Evolutionary conservation across 768 basidiomycete species (phyloP).

Genomic region (Cubamyces lactineus): DNA sequence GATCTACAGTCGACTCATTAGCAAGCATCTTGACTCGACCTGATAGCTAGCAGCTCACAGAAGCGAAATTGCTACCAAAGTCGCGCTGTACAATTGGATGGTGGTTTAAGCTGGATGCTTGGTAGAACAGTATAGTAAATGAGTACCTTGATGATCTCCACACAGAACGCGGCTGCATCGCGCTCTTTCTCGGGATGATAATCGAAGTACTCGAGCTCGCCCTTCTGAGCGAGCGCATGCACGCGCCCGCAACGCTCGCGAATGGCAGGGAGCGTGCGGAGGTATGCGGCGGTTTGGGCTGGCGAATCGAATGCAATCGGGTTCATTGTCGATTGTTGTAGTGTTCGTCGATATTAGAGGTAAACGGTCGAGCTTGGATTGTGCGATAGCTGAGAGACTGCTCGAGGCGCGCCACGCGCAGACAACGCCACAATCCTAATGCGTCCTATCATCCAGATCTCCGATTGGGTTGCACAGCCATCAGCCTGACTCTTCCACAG

Average conservation of each 20-base stretch:
- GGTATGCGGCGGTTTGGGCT: constrained; percentile 46
- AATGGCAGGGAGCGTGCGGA: constrained; percentile 88
- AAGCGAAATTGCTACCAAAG: constrained; percentile 68
- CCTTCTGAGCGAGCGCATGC: constrained; percentile 72
- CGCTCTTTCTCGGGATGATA: constrained; percentile 79
- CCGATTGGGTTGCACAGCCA: no score
- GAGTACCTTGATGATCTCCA: constrained; percentile 75
- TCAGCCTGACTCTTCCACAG: no score
- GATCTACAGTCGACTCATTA: constrained; percentile 51
- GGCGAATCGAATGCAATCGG: constrained; percentile 10
- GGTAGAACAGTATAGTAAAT: not conserved
- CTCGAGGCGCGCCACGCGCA: no score
- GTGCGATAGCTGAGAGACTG: no score
- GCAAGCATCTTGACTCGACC: not conserved
- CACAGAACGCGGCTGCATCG: constrained; percentile 73
- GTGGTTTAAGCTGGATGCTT: not conserved
- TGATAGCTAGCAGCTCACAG: constrained; percentile 44
- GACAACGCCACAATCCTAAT: no score
- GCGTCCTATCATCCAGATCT: no score
- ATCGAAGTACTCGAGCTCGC: constrained; percentile 82
- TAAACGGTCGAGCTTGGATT: not conserved
- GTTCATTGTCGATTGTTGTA: not conserved
- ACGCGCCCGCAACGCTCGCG: constrained; percentile 83
- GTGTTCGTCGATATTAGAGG: not conserved
- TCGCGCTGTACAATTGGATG: constrained; percentile 59